A percentile compares a stretch with the other conserved stretches of the same genome.
phyloP scores from a whole-genome alignment of 768 basidiomycete species.

The Sporobolomyces phaffii region DNA sequence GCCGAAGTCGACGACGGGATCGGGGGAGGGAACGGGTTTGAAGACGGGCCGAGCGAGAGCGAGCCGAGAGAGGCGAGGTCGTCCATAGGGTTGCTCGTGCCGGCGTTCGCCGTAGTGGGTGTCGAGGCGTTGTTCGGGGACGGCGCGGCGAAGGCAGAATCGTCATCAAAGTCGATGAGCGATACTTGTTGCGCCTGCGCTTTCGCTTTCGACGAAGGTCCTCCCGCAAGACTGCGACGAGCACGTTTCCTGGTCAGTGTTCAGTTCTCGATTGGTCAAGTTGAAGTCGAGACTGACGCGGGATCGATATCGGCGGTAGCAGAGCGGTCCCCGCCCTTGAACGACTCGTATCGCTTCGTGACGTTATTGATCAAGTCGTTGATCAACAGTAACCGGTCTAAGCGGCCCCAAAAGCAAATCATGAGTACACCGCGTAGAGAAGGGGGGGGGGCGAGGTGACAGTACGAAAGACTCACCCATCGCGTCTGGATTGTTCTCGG shows the following conservation, averaged over 20 bases:
- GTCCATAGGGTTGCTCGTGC: slow-evolving; percentile 44
- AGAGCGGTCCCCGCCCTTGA: slow-evolving; percentile 80
- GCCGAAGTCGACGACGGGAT: neutral
- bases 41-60: slow-evolving; percentile 27
- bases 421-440: too few species aligned
- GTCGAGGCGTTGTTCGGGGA: neutral
- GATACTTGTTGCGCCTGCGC: slow-evolving; percentile 30
- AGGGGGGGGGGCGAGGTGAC: too few species aligned
- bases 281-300: slow-evolving; percentile 42
- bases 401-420: neutral
- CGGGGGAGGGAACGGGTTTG: neutral
- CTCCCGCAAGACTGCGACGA: neutral
- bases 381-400: slow-evolving; percentile 87
- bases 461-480: too few species aligned
- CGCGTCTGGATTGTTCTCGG: slow-evolving; percentile 79
- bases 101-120: neutral
- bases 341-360: slow-evolving; percentile 80
- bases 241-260: too few species aligned
- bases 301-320: slow-evolving; percentile 48
- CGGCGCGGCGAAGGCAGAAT: slow-evolving; percentile 20
- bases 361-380: slow-evolving; percentile 98
- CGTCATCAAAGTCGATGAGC: slow-evolving; percentile 41
- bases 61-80: slow-evolving; percentile 57
- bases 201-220: slow-evolving; percentile 29
- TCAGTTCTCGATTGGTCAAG: too few species aligned